phyloP scores from a whole-genome alignment of 2,329 filamentous ascomycete species.

The Zymoseptoria tritici region DNA sequence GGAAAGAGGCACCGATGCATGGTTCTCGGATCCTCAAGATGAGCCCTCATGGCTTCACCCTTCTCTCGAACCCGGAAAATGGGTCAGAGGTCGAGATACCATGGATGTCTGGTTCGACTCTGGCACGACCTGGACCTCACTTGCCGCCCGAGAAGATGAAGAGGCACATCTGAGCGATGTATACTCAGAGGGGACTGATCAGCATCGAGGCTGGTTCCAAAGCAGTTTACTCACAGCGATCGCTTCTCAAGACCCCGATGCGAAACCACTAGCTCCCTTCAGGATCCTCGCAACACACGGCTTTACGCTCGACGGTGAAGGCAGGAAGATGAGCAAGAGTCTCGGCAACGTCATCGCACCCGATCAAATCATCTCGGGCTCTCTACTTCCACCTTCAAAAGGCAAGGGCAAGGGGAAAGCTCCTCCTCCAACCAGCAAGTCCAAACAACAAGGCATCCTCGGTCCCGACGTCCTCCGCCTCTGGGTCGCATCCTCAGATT shows the following conservation, averaged over 20 bases:
- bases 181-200: slow-evolving; percentile 89
- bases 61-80: slow-evolving; percentile 50
- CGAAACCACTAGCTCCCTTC: slow-evolving; percentile 59
- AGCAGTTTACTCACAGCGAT: slow-evolving; percentile 85
- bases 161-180: slow-evolving; percentile 60
- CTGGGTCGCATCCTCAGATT: slow-evolving; percentile 89
- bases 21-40: slow-evolving; percentile 78
- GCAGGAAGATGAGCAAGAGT: slow-evolving; percentile 99
- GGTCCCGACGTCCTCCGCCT: slow-evolving; percentile 81
- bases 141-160: slow-evolving; percentile 28
- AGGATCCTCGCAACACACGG: slow-evolving; percentile 89
- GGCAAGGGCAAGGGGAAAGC: slow-evolving; percentile 38
- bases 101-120: slow-evolving; percentile 99
- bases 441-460: slow-evolving; percentile 38
- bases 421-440: slow-evolving; percentile 17
- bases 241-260: slow-evolving; percentile 49
- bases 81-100: slow-evolving; percentile 76
- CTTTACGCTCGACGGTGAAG: slow-evolving; percentile 79
- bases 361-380: slow-evolving; percentile 75
- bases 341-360: slow-evolving; percentile 82
- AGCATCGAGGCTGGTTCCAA: slow-evolving; percentile 98
- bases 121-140: slow-evolving; percentile 77
- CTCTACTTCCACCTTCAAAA: slow-evolving; percentile 56
- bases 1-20: slow-evolving; percentile 75
- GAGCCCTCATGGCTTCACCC: slow-evolving; percentile 71